Conservation (phyloP, 345 rosid species). For the Arabidopsis suecica region DNA sequence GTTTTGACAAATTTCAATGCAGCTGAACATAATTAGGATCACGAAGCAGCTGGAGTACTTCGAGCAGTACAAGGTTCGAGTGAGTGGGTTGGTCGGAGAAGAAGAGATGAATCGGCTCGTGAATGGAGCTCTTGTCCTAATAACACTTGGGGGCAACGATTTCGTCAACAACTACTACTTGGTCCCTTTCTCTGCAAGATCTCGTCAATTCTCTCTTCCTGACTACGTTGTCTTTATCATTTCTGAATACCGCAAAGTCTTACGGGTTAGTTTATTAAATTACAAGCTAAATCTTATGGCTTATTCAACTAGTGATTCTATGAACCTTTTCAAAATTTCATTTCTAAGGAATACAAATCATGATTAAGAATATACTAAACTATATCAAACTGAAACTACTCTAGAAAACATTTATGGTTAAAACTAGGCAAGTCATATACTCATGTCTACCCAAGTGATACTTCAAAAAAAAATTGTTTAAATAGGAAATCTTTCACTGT, state of each 20-base stretch:
- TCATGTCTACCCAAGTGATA: no score
- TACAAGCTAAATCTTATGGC: neutral
- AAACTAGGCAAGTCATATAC: neutral
- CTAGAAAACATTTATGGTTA: neutral
- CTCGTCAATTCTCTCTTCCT: conserved; percentile 76
- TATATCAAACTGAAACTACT: no score
- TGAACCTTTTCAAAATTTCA: neutral
- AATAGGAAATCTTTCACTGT: neutral
- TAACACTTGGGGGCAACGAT: conserved; percentile 87
- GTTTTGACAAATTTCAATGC: conserved; percentile 25
- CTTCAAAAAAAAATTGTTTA: neutral
- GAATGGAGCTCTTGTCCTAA: conserved; percentile 63
- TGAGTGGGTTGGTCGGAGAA: conserved; percentile 60
- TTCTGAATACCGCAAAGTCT: conserved; percentile 78
- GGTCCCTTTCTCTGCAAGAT: conserved; percentile 85
- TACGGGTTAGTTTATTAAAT: conserved; percentile 44
- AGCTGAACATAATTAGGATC: conserved; percentile 81
- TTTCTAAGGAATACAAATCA: neutral
- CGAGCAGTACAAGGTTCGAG: conserved; percentile 65
- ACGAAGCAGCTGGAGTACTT: conserved; percentile 64
- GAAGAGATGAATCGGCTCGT: conserved; percentile 56
- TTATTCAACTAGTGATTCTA: no score
- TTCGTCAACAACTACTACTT: conserved; percentile 87
- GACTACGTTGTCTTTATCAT: conserved; percentile 69
- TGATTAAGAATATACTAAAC: neutral